Evolutionary conservation across 75 land plant species (phyloP).

Genomic region (Sequoia sempervirens): DNA sequence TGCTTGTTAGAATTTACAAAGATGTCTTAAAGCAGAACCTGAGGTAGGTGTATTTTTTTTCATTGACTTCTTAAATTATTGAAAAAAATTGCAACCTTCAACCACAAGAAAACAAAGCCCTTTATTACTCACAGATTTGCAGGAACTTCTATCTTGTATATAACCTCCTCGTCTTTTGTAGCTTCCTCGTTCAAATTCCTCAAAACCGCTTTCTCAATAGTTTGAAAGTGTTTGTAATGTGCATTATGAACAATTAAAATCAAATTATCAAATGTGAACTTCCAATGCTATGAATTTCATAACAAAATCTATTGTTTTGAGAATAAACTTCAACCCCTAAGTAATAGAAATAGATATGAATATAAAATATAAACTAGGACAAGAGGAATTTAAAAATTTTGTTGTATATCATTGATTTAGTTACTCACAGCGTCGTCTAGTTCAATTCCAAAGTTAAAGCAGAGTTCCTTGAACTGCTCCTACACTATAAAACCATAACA

Average conservation of each 20-base stretch:
- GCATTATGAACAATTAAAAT: background rate
- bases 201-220: conserved; percentile 78
- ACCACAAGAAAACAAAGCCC: background rate
- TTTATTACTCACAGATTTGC: conserved; percentile 63
- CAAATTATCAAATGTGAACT: background rate
- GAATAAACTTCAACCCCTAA: background rate
- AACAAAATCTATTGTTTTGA: background rate
- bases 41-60: too few relatives aligned
- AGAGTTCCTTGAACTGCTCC: conserved; percentile 84
- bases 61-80: background rate
- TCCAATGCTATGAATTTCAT: background rate
- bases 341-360: background rate
- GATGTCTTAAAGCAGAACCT: too few relatives aligned
- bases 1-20: too few relatives aligned
- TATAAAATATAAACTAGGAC: background rate
- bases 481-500: conserved; percentile 33
- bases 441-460: conserved; percentile 93
- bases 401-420: background rate
- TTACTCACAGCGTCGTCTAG: conserved; percentile 88
- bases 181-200: conserved; percentile 65
- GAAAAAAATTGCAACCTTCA: background rate
- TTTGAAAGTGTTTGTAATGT: conserved; percentile 27
- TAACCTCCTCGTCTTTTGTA: conserved; percentile 66
- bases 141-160: conserved; percentile 91
- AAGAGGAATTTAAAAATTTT: background rate